Evolutionary conservation across 176 grass and related monocot species (phyloP), one percentile per base, ranked within the genome.

Genomic region (Musa itinerans): DNA sequence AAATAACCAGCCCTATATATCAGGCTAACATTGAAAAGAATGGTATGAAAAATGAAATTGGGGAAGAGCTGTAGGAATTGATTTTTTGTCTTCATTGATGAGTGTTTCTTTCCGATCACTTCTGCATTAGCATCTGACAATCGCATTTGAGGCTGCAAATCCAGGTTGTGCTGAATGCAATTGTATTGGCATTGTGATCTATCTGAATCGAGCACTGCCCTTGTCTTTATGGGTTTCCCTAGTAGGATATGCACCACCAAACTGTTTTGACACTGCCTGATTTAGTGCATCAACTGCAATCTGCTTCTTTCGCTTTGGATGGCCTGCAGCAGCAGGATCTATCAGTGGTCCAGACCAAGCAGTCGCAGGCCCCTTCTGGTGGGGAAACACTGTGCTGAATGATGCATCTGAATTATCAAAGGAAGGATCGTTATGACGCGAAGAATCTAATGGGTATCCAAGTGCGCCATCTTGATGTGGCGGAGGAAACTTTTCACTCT

Each of bases 401-500:
- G 73, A 48, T 59, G 54, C 54, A 12, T 75, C 73, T 2, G 54
- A 43, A 23, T 56, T 20, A 20, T 75, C 73, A 11, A 75, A 75
- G 16, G 26, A 29, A 75, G 73, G 73, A 75, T 59, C 73, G 1
- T 57, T 19, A 43, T 19, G 15, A 75, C 61, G 27, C 13, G 54
- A 29, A 75, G 73, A 58, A 58, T 58, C 73, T 19, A 59, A 43
- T n/a, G 54, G 54, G 52, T 61, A 75, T 43, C 73, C 73, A 49
- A 75, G 54, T 2, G 55, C 54, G 19, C 73, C 73, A 75, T 75
- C 73, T 75, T 75, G 52, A 15, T 75, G 73, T 48, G 73, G 73
- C 11, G 73, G 73, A 48, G 73, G 73, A 43, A 75, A 75, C 54
- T 75, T 75, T 57, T 75, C 73, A 1, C 73, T 75, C 54, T 75